Base-by-base conservation (phyloP, 2,329 filamentous ascomycete genomes). In the Huntiella moniliformis region DNA sequence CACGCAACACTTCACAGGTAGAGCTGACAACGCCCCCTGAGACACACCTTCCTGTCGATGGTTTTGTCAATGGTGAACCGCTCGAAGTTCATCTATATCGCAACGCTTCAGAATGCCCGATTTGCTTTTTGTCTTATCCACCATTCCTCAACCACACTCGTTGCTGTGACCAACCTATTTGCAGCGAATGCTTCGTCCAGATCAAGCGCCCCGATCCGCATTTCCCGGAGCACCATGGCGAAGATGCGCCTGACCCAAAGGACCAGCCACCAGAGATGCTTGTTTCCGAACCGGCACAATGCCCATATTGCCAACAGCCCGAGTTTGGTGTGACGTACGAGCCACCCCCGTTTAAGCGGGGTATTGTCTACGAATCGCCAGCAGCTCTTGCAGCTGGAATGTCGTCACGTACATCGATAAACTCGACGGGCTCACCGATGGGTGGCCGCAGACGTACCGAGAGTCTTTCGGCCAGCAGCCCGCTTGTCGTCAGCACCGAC, bases 121-220 rank as follows among this genome's bases (percentile, higher is more conserved):
- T 98, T 51, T 98, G 91, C 65, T 94, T 96, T 59, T 68, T 96
- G 45, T 92, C 86, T 54, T 98, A 96, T 54, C 91, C 91, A 0
- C 86, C 86, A 3, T 92, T 92, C 57, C 70, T 98, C 28, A 98
- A 98, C 63, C 81, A 79, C 53, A 98, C 91, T 0, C 72, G 91
- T 53, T 98, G 91, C 59, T 98, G 91, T 60, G 86, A 94, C 55
- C 91, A 98, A 59, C 71, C 82, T 4, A 96, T 98, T 51, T 98
- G 91, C 63, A 96, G 87, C 37, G 91, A 98, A 63, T 98, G 91
- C 60, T 98, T 98, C 56, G 91, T 98, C 3, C 91, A 98, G 60
- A 98, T 98, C 59, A 96, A 95, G 60, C 76, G 91, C 37, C 79
- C 86, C 3, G 88, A 98, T 52, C 87, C 86, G 7, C 84, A 95